Evolutionary conservation across 2,329 filamentous ascomycete genomes (phyloP).

Genomic region (Microsporum ferrugineum): DNA sequence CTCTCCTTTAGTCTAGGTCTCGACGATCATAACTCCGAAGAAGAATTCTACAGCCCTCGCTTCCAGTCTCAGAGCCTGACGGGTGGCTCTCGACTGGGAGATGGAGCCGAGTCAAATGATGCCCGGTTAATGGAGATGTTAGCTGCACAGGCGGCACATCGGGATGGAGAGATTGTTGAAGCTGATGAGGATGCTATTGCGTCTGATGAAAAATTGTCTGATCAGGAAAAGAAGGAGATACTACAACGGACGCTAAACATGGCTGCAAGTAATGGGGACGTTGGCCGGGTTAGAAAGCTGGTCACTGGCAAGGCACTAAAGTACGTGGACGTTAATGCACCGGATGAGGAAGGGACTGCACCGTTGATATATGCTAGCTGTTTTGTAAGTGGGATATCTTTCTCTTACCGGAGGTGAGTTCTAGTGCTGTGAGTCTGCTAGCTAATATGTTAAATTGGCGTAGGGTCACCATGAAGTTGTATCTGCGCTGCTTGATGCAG

Average conservation of each 20-base stretch:
- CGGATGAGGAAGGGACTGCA: constrained; percentile 91
- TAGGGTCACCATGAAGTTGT: constrained; percentile 86
- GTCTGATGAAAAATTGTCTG: constrained; percentile 59
- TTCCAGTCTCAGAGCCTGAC: constrained; percentile 19
- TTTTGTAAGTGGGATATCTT: constrained; percentile 55
- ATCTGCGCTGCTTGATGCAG: constrained; percentile 67
- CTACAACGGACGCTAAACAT: constrained; percentile 85
- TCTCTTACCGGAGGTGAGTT: not conserved
- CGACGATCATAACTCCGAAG: constrained; percentile 64
- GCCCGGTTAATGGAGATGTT: constrained; percentile 89
- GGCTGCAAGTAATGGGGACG: constrained; percentile 92
- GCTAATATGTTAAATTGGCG: not conserved
- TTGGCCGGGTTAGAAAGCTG: constrained; percentile 65
- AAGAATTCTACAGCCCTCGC: constrained; percentile 34
- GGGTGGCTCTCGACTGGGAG: not conserved
- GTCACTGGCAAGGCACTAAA: constrained; percentile 60
- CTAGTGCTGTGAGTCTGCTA: not conserved
- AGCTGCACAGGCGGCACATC: constrained; percentile 79
- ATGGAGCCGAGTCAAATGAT: constrained; percentile 44
- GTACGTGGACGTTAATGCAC: constrained; percentile 72
- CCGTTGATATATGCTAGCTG: constrained; percentile 96
- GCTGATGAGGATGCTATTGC: constrained; percentile 73
- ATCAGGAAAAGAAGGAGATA: constrained; percentile 65
- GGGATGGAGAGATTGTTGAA: constrained; percentile 52
- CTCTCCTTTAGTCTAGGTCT: constrained; percentile 76